These are phyloP conservation scores for Yamagishiella unicocca DNA, from an alignment of 139 green algal genomes.

Conservation along the genomic window DNA sequence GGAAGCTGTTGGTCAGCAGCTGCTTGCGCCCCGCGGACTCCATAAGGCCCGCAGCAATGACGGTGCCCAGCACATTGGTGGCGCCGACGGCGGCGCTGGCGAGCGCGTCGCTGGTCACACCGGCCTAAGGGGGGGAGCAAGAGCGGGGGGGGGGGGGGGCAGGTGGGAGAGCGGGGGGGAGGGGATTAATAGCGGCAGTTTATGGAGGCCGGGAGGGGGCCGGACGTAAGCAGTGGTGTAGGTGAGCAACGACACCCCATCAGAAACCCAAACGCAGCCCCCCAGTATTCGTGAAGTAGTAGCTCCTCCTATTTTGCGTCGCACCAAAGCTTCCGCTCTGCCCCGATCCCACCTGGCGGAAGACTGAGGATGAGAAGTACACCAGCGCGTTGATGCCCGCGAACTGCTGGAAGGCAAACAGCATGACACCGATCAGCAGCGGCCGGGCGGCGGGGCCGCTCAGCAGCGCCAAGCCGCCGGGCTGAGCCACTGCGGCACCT, in stretches of 20 bases:
- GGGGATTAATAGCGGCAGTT: neutral
- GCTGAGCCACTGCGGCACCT: slow-evolving; percentile 10
- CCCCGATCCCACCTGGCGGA: slow-evolving; percentile 74
- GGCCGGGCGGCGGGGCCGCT: slow-evolving; percentile 52
- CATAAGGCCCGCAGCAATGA: slow-evolving; percentile 86
- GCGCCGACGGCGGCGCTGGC: slow-evolving; percentile 90
- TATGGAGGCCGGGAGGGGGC: too few species aligned
- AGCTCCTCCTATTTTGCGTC: neutral
- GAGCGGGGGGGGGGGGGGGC: neutral
- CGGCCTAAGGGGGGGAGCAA: slow-evolving; percentile 68
- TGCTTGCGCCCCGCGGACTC: slow-evolving; percentile 88
- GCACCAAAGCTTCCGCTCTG: neutral
- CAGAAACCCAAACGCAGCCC: too few species aligned
- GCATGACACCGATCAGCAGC: slow-evolving; percentile 40
- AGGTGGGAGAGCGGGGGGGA: neutral
- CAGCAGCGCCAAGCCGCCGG: slow-evolving; percentile 50
- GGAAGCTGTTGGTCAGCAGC: slow-evolving; percentile 76
- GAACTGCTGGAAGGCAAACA: slow-evolving; percentile 97
- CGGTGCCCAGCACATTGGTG: slow-evolving; percentile 91
- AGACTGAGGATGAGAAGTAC: slow-evolving; percentile 96
- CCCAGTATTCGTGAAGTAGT: too few species aligned
- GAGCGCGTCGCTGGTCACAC: slow-evolving; percentile 87
- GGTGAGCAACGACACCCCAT: too few species aligned
- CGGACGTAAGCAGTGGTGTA: too few species aligned
- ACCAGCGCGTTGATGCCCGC: slow-evolving; percentile 96